These are phyloP conservation scores for Tricholoma sp. DNA, from an alignment of 768 basidiomycete genomes.

Conservation along the genomic window DNA sequence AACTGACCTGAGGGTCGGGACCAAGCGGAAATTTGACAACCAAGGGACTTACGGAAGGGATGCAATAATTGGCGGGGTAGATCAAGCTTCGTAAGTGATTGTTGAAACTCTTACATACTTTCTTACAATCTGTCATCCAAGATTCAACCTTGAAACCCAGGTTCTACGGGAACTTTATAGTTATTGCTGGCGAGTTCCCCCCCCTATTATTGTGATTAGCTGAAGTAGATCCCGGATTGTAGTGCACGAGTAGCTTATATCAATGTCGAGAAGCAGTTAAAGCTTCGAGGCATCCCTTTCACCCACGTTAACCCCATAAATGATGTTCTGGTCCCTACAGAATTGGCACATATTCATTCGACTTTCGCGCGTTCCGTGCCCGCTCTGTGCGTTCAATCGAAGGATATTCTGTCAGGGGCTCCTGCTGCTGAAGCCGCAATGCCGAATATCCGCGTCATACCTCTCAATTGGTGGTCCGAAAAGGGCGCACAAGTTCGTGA, in stretches of 20 bases:
- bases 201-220: neutral
- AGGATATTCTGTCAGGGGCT: constrained; percentile 74
- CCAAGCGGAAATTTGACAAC: constrained; percentile 20
- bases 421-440: constrained; percentile 89
- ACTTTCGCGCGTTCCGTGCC: constrained; percentile 76
- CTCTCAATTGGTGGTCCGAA: constrained; percentile 89
- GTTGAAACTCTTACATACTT: neutral
- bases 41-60: constrained; percentile 6
- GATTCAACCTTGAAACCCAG: constrained; percentile 69
- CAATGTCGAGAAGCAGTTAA: constrained; percentile 84
- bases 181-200: constrained; percentile 68
- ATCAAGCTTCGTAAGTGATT: constrained; percentile 16
- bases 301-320: constrained; percentile 62
- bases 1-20: constrained; percentile 19
- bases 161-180: constrained; percentile 75
- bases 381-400: constrained; percentile 75
- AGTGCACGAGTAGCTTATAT: constrained; percentile 90
- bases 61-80: neutral
- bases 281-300: constrained; percentile 73
- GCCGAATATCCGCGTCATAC: constrained; percentile 86
- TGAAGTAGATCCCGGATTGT: neutral
- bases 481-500: constrained; percentile 53
- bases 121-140: constrained; percentile 21
- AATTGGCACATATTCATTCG: constrained; percentile 58
- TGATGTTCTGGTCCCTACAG: constrained; percentile 34